Base-by-base conservation (phyloP, 140 eudicot genomes). In the Oenanthe javanica region DNA sequence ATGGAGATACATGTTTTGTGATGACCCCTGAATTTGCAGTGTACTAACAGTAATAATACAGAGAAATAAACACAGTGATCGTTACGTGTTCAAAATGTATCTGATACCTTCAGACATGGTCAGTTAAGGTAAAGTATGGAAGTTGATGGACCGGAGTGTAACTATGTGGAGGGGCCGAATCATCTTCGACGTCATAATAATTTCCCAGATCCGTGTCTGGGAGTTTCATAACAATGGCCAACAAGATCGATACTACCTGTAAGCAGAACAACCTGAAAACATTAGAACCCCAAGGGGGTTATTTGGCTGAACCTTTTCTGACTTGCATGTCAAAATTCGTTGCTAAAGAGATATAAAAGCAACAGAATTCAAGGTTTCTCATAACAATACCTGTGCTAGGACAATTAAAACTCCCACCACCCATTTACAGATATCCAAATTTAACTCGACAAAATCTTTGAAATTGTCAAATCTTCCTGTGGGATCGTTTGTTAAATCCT, bases 401-500 rank as follows among this genome's bases (percentile, higher is more conserved):
- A 82, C 5, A 47, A 79, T 76, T 6, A 84, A 51, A 13, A 67
- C 52, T 77, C 79, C 84, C 78, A 80, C 31, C 31, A 31, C n/a
- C 76, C 77, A 79, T 76, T 66, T 45, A 55, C 79, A 84, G 81
- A 69, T 31, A 6, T 77, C 79, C 38, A 40, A n/a, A 59, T 77
- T 84, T 15, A 84, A 79, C 23, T 84, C 50, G 16, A 84, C 84
- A 54, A 67, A 84, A 48, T 77, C 79, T 82, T 76, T 52, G 61
- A 87, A 87, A 25, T 84, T 86, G 52, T 87, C 81, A n/a, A 87
- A 87, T 59, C 79, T 82, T 10, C 79, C 86, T 0, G 84, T 48
- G 45, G 82, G 85, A 84, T 87, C 87, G 15, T 67, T 64, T 4
- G 88, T 86, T 13, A 87, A 79, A 50, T 84, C 88, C 90, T 87